Percentiles rank a stretch among this genome's conserved stretches.
Conservation (phyloP, 2,329 filamentous ascomycete species). For the Gnomoniopsis sp. region DNA sequence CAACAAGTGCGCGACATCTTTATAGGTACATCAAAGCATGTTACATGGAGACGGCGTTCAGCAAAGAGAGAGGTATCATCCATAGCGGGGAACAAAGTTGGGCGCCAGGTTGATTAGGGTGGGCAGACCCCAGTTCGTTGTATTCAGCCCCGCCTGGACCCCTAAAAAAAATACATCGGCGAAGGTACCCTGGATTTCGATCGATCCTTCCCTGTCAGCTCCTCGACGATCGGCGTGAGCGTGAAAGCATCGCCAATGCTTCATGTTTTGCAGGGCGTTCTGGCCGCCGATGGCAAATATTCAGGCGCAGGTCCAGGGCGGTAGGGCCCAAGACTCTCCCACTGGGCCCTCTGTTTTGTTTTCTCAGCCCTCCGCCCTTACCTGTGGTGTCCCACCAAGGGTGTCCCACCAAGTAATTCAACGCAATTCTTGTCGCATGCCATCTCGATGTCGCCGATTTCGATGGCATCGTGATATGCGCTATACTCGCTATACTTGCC, state of each 20-base stretch:
- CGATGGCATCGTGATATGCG: background rate
- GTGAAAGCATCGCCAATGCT: background rate
- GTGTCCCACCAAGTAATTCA: no score
- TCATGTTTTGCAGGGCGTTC: no score
- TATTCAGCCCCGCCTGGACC: slow-evolving; percentile 11
- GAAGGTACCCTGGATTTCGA: background rate
- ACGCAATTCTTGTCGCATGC: background rate
- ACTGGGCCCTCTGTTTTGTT: background rate
- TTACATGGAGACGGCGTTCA: no score
- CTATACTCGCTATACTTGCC: background rate
- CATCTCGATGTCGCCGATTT: background rate
- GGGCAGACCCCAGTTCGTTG: background rate
- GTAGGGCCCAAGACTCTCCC: background rate
- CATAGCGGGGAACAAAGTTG: no score
- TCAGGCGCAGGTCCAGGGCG: background rate
- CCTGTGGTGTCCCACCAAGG: no score
- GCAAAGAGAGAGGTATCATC: no score
- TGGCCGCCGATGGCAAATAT: no score
- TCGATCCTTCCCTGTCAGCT: background rate
- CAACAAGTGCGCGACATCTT: no score
- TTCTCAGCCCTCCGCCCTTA: no score
- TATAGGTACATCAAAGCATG: no score
- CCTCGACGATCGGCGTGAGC: background rate
- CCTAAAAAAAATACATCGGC: slow-evolving; percentile 6
- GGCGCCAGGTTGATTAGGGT: no score